These are phyloP conservation scores for Macrophomina phaseolina DNA, from an alignment of 2,329 filamentous ascomycete genomes.

Conservation along the genomic window DNA sequence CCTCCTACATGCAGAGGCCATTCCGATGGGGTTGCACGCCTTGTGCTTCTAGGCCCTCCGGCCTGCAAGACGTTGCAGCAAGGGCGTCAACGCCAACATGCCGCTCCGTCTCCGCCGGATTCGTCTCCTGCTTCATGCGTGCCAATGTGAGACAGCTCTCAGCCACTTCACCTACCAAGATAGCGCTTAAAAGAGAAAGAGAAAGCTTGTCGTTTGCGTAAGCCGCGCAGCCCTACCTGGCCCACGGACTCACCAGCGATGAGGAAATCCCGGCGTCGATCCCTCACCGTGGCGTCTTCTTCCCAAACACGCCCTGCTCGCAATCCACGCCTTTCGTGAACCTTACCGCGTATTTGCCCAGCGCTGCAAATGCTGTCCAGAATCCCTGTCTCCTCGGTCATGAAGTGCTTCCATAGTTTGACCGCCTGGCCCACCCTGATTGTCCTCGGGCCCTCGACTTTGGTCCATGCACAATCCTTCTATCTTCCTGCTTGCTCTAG, in stretches of 20 bases:
- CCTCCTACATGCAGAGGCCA: background rate
- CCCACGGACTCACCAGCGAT: background rate
- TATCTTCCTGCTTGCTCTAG: background rate
- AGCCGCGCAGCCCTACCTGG: background rate
- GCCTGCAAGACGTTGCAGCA: conserved; percentile 1
- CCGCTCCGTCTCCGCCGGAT: background rate
- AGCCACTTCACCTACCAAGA: conserved; percentile 1
- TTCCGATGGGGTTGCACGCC: background rate
- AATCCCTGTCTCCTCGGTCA: background rate
- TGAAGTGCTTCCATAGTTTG: background rate
- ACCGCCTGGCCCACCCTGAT: background rate
- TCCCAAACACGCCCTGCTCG: background rate
- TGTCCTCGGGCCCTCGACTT: background rate
- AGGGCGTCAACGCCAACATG: background rate
- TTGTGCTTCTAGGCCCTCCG: background rate
- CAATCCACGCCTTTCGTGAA: background rate
- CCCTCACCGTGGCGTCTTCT: background rate
- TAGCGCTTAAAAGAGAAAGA: background rate
- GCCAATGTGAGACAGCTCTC: background rate
- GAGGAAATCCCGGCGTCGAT: background rate
- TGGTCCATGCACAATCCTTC: background rate
- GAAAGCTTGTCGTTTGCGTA: conserved; percentile 23
- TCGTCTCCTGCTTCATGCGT: background rate
- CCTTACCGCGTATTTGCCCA: background rate
- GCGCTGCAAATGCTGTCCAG: background rate